Evolutionary conservation across 1,284 basidiomycete genomes (phyloP).

Genomic region (Leucoagaricus sp.): DNA sequence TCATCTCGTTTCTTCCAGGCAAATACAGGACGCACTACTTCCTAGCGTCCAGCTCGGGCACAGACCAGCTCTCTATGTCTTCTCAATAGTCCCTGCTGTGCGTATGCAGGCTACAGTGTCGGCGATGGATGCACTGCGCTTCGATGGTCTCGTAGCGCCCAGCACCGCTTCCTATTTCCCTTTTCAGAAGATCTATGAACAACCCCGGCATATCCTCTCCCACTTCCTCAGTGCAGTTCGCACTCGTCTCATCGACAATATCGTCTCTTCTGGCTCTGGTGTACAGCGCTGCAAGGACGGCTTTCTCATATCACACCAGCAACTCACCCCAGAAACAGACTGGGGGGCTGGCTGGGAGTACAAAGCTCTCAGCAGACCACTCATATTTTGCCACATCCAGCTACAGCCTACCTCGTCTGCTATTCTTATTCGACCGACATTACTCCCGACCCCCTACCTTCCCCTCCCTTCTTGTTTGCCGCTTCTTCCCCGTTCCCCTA

Average conservation of each 20-base stretch:
- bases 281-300: slow-evolving; percentile 55
- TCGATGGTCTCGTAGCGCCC: slow-evolving; percentile 56
- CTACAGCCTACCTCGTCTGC: slow-evolving; percentile 43
- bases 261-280: slow-evolving; percentile 34
- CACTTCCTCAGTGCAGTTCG: slow-evolving; percentile 46
- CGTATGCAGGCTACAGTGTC: slow-evolving; percentile 22
- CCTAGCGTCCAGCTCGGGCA: slow-evolving; percentile 47
- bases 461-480: slow-evolving; percentile 33
- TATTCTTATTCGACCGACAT: slow-evolving; percentile 60
- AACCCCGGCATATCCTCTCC: slow-evolving; percentile 17
- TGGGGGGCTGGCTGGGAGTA: slow-evolving; percentile 69
- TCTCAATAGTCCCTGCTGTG: slow-evolving; percentile 46
- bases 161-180: slow-evolving; percentile 37
- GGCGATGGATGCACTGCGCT: slow-evolving; percentile 34
- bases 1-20: slow-evolving; percentile 38
- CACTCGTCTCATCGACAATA: slow-evolving; percentile 53
- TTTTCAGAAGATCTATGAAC: slow-evolving; percentile 39
- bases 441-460: slow-evolving; percentile 52
- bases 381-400: slow-evolving; percentile 62
- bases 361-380: slow-evolving; percentile 50
- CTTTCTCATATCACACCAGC: slow-evolving; percentile 49
- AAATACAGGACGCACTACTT: slow-evolving; percentile 50
- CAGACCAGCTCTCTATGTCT: slow-evolving; percentile 52
- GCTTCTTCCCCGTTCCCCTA: slow-evolving; percentile 58
- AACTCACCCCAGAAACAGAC: slow-evolving; percentile 43